phyloP scores from a whole-genome alignment of 257 asterid species.

The Marsdenia floribunda region DNA sequence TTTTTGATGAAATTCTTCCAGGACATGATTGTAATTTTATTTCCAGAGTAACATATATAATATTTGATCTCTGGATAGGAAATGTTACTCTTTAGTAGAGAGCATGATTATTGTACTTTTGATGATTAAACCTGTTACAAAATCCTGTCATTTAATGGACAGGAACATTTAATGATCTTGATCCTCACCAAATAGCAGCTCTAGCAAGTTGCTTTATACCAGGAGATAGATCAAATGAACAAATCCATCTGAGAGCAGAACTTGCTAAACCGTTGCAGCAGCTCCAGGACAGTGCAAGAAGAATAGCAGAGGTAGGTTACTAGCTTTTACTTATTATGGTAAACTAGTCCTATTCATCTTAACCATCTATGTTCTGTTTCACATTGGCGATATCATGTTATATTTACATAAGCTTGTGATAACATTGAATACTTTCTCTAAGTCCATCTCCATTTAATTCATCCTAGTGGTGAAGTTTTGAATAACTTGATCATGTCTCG shows the following conservation, averaged over 20 bases:
- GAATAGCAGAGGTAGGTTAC: constrained; percentile 76
- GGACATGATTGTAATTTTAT: not conserved
- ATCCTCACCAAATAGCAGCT: constrained; percentile 91
- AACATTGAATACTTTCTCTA: not conserved
- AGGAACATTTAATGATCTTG: constrained; percentile 97
- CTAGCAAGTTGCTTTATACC: constrained; percentile 94
- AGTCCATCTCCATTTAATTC: not conserved
- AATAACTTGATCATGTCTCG: not conserved
- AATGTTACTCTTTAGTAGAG: not conserved
- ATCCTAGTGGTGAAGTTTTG: not conserved
- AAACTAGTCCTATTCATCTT: not conserved
- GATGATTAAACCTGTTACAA: not conserved
- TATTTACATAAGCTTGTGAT: not conserved
- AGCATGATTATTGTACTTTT: not conserved
- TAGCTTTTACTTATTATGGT: not conserved
- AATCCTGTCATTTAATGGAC: constrained; percentile 1
- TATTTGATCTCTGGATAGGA: not conserved
- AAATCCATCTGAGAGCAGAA: constrained; percentile 81
- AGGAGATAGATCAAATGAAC: constrained; percentile 74
- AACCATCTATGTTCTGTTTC: not conserved
- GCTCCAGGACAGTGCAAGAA: constrained; percentile 91
- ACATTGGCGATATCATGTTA: not conserved
- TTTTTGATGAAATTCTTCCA: not conserved
- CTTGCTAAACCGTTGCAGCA: constrained; percentile 90
- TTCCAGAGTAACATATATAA: not conserved